phyloP scores from a whole-genome alignment of 345 rosid species.

The Acer campestre region DNA sequence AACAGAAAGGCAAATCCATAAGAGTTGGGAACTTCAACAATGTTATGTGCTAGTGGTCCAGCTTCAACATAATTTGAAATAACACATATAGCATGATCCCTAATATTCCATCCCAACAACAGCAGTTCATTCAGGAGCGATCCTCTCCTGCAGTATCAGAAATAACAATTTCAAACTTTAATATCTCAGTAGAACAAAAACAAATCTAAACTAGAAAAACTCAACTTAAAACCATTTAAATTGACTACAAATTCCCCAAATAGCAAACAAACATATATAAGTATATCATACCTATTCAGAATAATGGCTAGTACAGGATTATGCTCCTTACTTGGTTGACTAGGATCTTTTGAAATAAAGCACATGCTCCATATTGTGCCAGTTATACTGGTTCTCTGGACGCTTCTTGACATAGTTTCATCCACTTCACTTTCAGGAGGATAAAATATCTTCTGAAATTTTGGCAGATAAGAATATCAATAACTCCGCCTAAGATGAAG shows the following conservation, averaged over 20 bases:
- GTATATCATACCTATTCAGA: slow-evolving; percentile 71
- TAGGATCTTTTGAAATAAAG: slow-evolving; percentile 65
- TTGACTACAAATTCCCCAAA: slow-evolving; percentile 15
- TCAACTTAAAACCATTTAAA: slow-evolving; percentile 22
- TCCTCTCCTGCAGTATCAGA: slow-evolving; percentile 65
- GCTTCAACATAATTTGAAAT: slow-evolving; percentile 64
- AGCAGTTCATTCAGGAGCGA: slow-evolving; percentile 65
- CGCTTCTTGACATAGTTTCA: slow-evolving; percentile 39
- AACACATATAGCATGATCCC: slow-evolving; percentile 51
- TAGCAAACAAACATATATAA: slow-evolving; percentile 26
- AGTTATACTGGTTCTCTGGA: slow-evolving; percentile 39
- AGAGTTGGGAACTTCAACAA: slow-evolving; percentile 86
- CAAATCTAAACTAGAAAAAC: slow-evolving; percentile 8
- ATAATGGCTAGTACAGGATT: slow-evolving; percentile 86
- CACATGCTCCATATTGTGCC: slow-evolving; percentile 99
- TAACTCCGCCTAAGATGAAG: slow-evolving; percentile 7
- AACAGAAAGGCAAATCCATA: slow-evolving; percentile 87
- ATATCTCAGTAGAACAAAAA: slow-evolving; percentile 28
- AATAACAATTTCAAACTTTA: slow-evolving; percentile 22
- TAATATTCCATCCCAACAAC: slow-evolving; percentile 69
- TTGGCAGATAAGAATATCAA: slow-evolving; percentile 23
- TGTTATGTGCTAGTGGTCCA: slow-evolving; percentile 77
- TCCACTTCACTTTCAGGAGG: slow-evolving; percentile 70
- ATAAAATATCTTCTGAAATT: slow-evolving; percentile 68
- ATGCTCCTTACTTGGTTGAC: slow-evolving; percentile 59